Percentiles rank a stretch among this genome's conserved stretches.
These are phyloP conservation scores for Linum usitatissimum DNA, from an alignment of 345 rosid species.

Conservation along the genomic window DNA sequence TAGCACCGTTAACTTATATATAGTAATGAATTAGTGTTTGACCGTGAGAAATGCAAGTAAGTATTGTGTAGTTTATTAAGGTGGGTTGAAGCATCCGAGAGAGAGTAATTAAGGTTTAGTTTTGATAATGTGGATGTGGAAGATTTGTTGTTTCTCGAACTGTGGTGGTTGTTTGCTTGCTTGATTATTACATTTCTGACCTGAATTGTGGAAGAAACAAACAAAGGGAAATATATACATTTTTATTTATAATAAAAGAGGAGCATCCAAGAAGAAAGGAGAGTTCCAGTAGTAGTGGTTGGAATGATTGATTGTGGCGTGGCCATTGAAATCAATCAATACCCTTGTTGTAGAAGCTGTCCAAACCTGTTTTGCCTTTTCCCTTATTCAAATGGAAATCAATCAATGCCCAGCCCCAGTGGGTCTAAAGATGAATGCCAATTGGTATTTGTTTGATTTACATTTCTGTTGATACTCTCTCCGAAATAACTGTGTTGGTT, in stretches of 20 bases:
- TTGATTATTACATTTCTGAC: background rate
- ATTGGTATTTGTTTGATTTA: background rate
- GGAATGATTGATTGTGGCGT: background rate
- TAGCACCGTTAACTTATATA: background rate
- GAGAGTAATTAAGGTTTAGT: too few species aligned
- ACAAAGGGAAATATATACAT: background rate
- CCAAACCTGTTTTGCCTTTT: background rate
- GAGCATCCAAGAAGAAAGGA: background rate
- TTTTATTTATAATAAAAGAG: background rate
- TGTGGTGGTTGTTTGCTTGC: background rate
- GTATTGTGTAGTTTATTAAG: too few species aligned
- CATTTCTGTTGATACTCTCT: background rate
- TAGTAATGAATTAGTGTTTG: background rate
- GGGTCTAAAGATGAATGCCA: background rate
- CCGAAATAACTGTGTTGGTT: background rate
- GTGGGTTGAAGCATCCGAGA: background rate
- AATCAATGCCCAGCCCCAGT: background rate
- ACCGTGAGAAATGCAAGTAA: background rate
- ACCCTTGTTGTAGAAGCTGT: background rate
- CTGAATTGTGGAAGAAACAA: background rate
- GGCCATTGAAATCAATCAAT: background rate
- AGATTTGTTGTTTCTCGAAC: background rate
- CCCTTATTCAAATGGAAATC: too few species aligned
- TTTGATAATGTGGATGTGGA: too few species aligned
- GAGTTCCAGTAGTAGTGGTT: background rate